These are phyloP conservation scores for Hansenula lynferdii DNA, from an alignment of 1,139 yeast genomes.

Conservation along the genomic window DNA sequence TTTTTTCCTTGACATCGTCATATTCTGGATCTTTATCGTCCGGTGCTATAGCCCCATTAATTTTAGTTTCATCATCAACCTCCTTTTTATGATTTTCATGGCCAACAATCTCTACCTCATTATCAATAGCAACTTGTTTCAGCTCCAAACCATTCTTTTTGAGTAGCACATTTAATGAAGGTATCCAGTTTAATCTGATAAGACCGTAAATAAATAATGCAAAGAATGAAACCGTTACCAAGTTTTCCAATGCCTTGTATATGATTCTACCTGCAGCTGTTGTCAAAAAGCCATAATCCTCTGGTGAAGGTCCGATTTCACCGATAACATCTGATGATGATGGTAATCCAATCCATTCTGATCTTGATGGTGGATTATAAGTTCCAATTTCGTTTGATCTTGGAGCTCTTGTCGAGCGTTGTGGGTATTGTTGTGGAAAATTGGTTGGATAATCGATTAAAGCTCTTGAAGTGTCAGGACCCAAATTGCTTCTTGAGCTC, in stretches of 20 bases:
- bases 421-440: constrained; percentile 15
- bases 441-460: constrained; percentile 18
- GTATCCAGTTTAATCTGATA: constrained; percentile 35
- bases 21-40: background rate
- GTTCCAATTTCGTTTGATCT: constrained; percentile 11
- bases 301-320: constrained; percentile 22
- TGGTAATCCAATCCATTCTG: constrained; percentile 17
- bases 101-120: background rate
- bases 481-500: background rate
- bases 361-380: constrained; percentile 14
- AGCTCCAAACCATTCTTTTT: constrained; percentile 28
- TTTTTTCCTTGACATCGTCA: constrained; percentile 3
- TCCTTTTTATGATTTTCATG: background rate
- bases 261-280: constrained; percentile 28
- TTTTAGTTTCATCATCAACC: background rate
- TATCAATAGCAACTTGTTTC: constrained; percentile 14
- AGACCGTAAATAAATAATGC: constrained; percentile 29
- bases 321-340: constrained; percentile 13
- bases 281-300: constrained; percentile 14
- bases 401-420: constrained; percentile 9
- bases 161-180: constrained; percentile 29
- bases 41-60: too few species aligned
- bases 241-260: constrained; percentile 45
- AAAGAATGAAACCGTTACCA: constrained; percentile 37
- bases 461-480: constrained; percentile 6